A percentile compares a stretch with the other conserved stretches of the same genome.
Conservation (phyloP, 176 grass and related monocot genomes). For the Rhipidocladum racemiflorum region DNA sequence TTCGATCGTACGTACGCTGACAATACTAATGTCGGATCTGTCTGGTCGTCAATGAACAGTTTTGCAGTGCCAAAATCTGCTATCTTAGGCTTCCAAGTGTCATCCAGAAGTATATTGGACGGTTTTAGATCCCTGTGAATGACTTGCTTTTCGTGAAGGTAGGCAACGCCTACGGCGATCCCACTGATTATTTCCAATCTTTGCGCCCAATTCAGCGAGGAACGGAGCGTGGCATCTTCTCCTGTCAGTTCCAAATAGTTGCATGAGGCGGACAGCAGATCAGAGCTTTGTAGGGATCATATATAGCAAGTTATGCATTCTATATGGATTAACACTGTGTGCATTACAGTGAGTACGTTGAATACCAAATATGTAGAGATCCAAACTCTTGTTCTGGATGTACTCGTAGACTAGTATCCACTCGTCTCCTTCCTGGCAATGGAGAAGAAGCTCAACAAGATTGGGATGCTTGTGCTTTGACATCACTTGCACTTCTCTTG, state of each 20-base stretch:
- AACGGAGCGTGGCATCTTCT: not conserved
- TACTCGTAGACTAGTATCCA: slow-evolving; percentile 21
- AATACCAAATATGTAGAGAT: slow-evolving; percentile 33
- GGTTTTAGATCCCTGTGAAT: slow-evolving; percentile 13
- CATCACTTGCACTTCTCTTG: not conserved
- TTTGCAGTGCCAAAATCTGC: not conserved
- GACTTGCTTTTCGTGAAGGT: not conserved
- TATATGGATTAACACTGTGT: no score
- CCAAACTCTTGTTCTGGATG: slow-evolving; percentile 18
- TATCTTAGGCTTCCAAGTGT: not conserved
- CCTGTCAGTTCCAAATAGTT: not conserved
- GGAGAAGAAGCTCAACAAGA: not conserved
- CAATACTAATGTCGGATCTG: not conserved
- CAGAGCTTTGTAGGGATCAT: not conserved
- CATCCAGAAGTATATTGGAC: not conserved
- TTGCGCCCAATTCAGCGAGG: not conserved
- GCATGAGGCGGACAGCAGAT: no score
- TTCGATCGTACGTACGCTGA: not conserved
- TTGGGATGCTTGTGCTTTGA: not conserved
- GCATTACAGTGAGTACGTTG: not conserved
- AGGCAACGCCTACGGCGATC: not conserved
- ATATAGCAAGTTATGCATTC: not conserved
- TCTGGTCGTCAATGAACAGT: not conserved
- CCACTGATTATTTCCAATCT: not conserved
- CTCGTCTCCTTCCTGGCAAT: not conserved